Evolutionary conservation across 495 filamentous ascomycete species (phyloP), one percentile per base, ranked within the genome.

Genomic region (Evernia prunastri): DNA sequence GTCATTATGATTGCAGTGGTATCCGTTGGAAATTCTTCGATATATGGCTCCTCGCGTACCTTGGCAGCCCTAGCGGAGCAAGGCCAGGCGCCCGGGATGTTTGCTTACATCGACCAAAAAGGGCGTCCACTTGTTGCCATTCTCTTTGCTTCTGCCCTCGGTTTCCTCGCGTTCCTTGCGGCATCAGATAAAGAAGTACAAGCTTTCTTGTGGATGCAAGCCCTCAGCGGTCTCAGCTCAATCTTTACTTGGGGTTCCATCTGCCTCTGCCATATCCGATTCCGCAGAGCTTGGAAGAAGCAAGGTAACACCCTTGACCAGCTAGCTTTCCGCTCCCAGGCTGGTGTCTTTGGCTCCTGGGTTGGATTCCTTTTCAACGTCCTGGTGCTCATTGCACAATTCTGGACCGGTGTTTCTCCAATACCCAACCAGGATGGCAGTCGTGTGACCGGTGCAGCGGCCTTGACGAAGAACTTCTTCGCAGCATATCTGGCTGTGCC

Each of bases 161-260:
- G 93, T 49, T 77, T 96, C 27, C 81, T 97, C 4, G 85, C 85
- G 39, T 97, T 88, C 78, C 79, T 95, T 20, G 87, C 90, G 39
- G 88, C 88, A 29, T 84, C 89, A 7, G 66, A 79, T 37, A 73
- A 82, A 61, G 79, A 90, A 70, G 76, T 78, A 20, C 75, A 82
- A 3, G 89, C 90, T 0, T 90, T 97, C 65, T 77, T 78, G 39
- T 97, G 93, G 93, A 88, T 97, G 79, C 81, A 96, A 65, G 90
- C 93, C 43, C 83, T 96, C 51, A 95, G 90, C 0, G 92, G 90
- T 53, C 82, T 97, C 15, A 92, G 89, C 0, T 89, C 88, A 27
- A 87, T 97, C 76, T 90, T 97, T 78, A 96, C 93, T 42, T 97
- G 93, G 93, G 87, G 86, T 58, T 91, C 88, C 47, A 90, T 97